Evolutionary conservation across 176 grass and related monocot genomes (phyloP).

Genomic region (Cenchrus fungigraminus): DNA sequence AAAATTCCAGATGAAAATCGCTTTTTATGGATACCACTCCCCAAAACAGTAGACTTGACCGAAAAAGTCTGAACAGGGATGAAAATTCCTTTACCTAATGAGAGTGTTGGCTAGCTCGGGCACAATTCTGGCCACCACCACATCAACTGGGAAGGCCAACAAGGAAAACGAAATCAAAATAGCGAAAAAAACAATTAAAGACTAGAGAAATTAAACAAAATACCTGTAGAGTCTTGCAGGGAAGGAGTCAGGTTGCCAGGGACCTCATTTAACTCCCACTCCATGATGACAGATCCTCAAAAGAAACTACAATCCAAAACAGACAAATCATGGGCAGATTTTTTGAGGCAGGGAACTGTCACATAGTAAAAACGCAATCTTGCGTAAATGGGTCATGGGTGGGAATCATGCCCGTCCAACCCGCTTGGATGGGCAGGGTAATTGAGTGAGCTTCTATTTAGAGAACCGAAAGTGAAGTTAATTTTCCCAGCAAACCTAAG

Average conservation of each 20-base stretch:
- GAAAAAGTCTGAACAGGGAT: background rate
- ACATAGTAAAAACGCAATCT: background rate
- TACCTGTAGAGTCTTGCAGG: conserved; percentile 39
- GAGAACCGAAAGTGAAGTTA: no score
- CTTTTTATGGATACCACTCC: conserved; percentile 7
- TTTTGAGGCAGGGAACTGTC: background rate
- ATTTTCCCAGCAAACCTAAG: no score
- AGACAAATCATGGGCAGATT: background rate
- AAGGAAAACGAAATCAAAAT: background rate
- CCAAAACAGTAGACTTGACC: background rate
- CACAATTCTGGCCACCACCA: conserved; percentile 47
- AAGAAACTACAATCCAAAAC: background rate
- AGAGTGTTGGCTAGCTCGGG: conserved; percentile 46
- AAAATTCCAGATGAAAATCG: background rate
- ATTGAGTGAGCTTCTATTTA: background rate
- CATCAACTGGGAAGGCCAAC: conserved; percentile 41
- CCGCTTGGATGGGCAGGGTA: background rate
- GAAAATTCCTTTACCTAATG: conserved; percentile 41
- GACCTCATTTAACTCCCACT: conserved; percentile 40
- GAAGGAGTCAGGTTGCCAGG: conserved; percentile 24
- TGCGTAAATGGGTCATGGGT: background rate
- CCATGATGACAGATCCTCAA: conserved; percentile 16
- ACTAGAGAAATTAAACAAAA: background rate
- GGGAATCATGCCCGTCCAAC: background rate
- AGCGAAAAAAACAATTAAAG: background rate